phyloP scores from a whole-genome alignment of 1,284 basidiomycete species.

The Albatrellus sp. region DNA sequence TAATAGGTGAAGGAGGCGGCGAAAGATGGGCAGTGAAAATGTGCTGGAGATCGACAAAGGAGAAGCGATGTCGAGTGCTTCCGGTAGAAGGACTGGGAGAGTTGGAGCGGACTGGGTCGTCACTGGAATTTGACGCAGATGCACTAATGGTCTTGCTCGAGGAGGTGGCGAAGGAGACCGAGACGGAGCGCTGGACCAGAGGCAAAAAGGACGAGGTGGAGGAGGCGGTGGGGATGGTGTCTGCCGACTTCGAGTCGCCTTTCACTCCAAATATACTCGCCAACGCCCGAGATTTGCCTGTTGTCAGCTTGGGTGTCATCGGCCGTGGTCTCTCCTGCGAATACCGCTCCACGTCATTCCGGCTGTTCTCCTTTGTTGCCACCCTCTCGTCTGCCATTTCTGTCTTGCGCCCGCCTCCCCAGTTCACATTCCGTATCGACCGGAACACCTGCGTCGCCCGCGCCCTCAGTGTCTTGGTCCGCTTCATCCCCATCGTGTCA shows the following conservation, averaged over 20 bases:
- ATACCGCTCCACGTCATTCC: background rate
- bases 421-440: constrained; percentile 46
- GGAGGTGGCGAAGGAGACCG: background rate
- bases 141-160: constrained; percentile 4
- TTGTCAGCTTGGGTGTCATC: constrained; percentile 1
- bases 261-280: constrained; percentile 7
- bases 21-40: constrained; percentile 7
- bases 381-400: constrained; percentile 1
- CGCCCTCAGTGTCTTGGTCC: constrained; percentile 39
- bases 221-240: background rate
- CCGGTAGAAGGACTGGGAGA: constrained; percentile 9
- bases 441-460: constrained; percentile 49
- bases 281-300: constrained; percentile 3
- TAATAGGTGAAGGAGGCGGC: background rate
- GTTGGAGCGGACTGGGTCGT: constrained; percentile 4
- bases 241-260: background rate
- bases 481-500: constrained; percentile 26
- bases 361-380: too few species aligned
- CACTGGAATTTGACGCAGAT: background rate
- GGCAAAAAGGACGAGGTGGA: background rate
- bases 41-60: constrained; percentile 11
- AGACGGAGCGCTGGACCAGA: background rate
- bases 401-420: constrained; percentile 14
- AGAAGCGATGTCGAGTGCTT: constrained; percentile 9
- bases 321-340: background rate